Evolutionary conservation across 2,329 filamentous ascomycete species (phyloP).

Genomic region (Pestalotiopsis sp.): DNA sequence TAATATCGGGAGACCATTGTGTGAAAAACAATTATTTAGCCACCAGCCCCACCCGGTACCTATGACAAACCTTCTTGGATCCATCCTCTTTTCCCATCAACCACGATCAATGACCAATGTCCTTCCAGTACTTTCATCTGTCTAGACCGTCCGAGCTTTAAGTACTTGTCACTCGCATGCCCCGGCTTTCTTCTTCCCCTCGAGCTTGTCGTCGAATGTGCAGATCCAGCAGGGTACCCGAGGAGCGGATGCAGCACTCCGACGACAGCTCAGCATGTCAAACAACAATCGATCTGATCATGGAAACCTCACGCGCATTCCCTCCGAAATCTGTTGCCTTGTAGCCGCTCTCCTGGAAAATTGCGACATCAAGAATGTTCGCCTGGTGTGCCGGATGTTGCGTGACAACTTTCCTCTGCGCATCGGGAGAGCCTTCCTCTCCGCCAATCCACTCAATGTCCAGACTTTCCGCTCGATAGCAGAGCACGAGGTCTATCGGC

Average conservation of each 20-base stretch:
- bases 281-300: neutral
- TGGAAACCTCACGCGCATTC: neutral
- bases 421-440: slow-evolving; percentile 40
- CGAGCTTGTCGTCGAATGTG: no score
- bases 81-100: no score
- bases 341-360: slow-evolving; percentile 21
- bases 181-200: neutral
- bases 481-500: slow-evolving; percentile 34
- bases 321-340: neutral
- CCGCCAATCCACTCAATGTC: slow-evolving; percentile 40
- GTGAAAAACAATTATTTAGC: no score
- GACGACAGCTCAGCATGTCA: neutral
- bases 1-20: no score
- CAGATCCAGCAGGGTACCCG: no score
- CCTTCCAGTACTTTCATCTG: neutral
- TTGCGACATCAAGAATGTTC: slow-evolving; percentile 29
- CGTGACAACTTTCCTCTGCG: slow-evolving; percentile 23
- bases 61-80: no score
- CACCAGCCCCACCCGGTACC: no score
- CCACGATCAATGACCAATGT: no score
- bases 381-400: slow-evolving; percentile 26
- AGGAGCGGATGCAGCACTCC: neutral
- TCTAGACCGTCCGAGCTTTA: neutral
- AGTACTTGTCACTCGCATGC: neutral
- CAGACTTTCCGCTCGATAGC: slow-evolving; percentile 38